Conservation (phyloP, 2,329 filamentous ascomycete species). For the Colletotrichum lentis region DNA sequence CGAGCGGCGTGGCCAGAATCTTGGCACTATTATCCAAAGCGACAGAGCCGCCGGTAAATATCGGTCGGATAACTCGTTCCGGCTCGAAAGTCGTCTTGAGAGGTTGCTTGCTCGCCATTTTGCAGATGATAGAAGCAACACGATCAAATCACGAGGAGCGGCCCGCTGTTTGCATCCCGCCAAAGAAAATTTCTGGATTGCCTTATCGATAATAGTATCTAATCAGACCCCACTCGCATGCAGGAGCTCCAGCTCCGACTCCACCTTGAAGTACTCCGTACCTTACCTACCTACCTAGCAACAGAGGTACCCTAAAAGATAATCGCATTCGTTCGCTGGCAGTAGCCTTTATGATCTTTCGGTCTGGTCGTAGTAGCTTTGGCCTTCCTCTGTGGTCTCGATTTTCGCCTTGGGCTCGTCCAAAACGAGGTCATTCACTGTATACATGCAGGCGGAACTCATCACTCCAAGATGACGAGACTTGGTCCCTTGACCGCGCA, state of each 20-base stretch:
- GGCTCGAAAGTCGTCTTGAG: slow-evolving; percentile 91
- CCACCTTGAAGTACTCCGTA: slow-evolving; percentile 9
- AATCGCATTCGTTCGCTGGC: neutral
- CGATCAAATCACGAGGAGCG: slow-evolving; percentile 21
- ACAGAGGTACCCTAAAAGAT: slow-evolving; percentile 6
- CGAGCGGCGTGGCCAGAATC: slow-evolving; percentile 87
- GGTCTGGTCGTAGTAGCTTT: neutral
- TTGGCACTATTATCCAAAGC: slow-evolving; percentile 82
- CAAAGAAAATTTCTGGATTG: slow-evolving; percentile 12
- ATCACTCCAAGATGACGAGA: slow-evolving; percentile 33
- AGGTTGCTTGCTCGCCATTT: slow-evolving; percentile 68
- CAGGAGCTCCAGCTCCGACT: slow-evolving; percentile 20
- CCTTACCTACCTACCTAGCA: too few species aligned
- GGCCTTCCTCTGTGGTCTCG: neutral
- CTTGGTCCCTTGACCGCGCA: slow-evolving; percentile 63
- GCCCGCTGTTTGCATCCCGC: slow-evolving; percentile 16
- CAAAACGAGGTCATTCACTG: neutral
- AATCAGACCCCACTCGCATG: slow-evolving; percentile 7
- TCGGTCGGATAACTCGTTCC: slow-evolving; percentile 83
- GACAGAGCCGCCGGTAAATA: slow-evolving; percentile 91
- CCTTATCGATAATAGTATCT: slow-evolving; percentile 36
- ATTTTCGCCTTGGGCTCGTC: neutral
- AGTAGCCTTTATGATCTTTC: neutral
- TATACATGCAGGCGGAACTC: neutral
- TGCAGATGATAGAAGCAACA: slow-evolving; percentile 37